Evolutionary conservation across 805 yeast genomes (phyloP), one percentile per base, ranked within the genome.

Genomic region (Metschnikowia kunwiensis): DNA sequence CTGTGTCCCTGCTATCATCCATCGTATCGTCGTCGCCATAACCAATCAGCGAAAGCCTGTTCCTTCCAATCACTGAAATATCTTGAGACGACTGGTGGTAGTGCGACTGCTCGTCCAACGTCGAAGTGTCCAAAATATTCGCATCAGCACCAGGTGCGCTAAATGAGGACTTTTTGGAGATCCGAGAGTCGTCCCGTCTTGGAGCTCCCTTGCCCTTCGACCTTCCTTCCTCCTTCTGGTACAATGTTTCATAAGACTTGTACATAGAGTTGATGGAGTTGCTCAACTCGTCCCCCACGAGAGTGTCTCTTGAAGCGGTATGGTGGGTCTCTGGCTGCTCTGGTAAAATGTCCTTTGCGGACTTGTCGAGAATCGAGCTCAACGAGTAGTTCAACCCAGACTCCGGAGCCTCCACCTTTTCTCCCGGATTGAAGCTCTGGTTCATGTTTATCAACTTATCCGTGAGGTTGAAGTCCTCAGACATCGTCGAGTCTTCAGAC

Each of bases 251-350:
- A 37, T 58, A 58, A 10, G 55, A 49, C 32, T 50, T 52, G 42
- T 55, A 56, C 53, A 56, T 44, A n/a, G 56, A 46, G 20, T 46
- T 46, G 24, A 59, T 51, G 3, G 58, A 45, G 10, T 50, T 45
- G 20, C 24, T 38, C 19, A 14, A 19, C n/a, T 34, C 38, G 11
- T 51, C 46, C 13, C 38, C 47, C 5, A 45, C 40, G 33, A 61
- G 51, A 0, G 64, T 55, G 13, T 60, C 65, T 24, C 49, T 56
- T 1, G 68, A 63, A 20, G 16, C 21, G n/a, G 19, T 14, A 6
- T 27, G 9, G 19, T 12, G 24, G 13, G 20, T 21, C 13, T 21
- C 25, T 5, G 19, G n/a, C 13, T n/a, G 17, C 12, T 11, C 20
- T 2, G 16, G 21, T 15, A 26, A 24, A 13, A 5, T 5, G 7